A percentile compares a stretch with the other conserved stretches of the same genome.
These are phyloP conservation scores for Phaeotremella fagi DNA, from an alignment of 768 basidiomycete genomes.

Conservation along the genomic window DNA sequence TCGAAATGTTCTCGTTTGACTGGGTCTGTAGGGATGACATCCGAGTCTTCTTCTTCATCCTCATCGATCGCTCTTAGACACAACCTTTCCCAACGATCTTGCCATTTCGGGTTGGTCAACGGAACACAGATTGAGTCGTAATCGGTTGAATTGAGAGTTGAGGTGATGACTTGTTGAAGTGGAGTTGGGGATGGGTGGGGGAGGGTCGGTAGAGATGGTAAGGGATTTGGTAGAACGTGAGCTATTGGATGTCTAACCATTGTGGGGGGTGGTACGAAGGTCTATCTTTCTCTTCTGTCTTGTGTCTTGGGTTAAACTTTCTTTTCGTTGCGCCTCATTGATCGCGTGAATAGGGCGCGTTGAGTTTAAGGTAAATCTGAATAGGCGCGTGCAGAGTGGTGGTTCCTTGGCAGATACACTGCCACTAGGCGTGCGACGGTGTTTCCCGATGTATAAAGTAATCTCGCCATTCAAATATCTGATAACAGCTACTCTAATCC, in stretches of 20 bases:
- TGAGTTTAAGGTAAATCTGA: too few species aligned
- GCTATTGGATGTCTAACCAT: constrained; percentile 38
- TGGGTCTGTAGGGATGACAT: constrained; percentile 27
- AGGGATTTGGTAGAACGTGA: constrained; percentile 23
- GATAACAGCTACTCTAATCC: too few species aligned
- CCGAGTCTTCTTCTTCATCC: constrained; percentile 21
- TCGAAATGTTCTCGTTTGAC: constrained; percentile 21
- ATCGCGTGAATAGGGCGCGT: too few species aligned
- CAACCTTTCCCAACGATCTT: constrained; percentile 79
- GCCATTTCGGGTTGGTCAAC: constrained; percentile 86
- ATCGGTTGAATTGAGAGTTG: constrained; percentile 50
- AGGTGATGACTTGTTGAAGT: constrained; percentile 23
- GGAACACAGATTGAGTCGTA: constrained; percentile 75
- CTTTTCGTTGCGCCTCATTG: too few species aligned
- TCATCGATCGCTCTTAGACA: constrained; percentile 56
- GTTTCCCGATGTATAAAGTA: too few species aligned
- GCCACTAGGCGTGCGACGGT: too few species aligned
- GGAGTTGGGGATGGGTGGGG: constrained; percentile 34
- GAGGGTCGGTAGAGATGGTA: constrained; percentile 29
- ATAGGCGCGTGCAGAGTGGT: too few species aligned
- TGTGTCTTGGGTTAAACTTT: too few species aligned
- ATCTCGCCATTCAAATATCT: too few species aligned
- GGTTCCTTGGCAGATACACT: too few species aligned
- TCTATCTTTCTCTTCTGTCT: neutral
- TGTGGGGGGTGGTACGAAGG: neutral